Evolutionary conservation across 768 basidiomycete genomes (phyloP), one percentile per base, ranked within the genome.

Genomic region (Nevesoporus exiguus): DNA sequence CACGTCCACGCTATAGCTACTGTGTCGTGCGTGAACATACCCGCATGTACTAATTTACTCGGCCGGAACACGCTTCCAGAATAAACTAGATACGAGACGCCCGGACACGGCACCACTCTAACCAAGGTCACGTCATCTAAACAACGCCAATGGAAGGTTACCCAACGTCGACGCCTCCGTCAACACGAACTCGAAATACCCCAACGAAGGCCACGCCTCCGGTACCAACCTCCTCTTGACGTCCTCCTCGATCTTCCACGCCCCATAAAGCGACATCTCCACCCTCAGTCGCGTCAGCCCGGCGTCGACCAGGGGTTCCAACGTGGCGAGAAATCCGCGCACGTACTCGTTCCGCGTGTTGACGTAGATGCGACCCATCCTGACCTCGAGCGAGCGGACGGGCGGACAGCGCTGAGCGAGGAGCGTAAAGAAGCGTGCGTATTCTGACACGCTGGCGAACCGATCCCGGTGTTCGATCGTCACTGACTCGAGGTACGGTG

Each of bases 241-340:
- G 22, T 42, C 51, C 37, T 59, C 52, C 19, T 45, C 52, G 10
- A n/a, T n/a, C n/a, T n/a, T n/a, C n/a, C n/a, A n/a, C n/a, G n/a
- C n/a, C n/a, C n/a, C n/a, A n/a, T n/a, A n/a, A n/a, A n/a, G n/a
- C n/a, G n/a, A n/a, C n/a, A n/a, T n/a, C n/a, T n/a, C n/a, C n/a
- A n/a, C n/a, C n/a, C 7, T 47, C 25, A 60, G 36, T 24, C 25
- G 47, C 11, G 11, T 21, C 33, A 60, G 25, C 29, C 58, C 56
- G 11, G 31, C 51, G 13, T 39, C 2, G 5, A 58, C 42, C 29
- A 58, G 41, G 17, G 56, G 49, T 22, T 54, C 52, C 25, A 60
- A 27, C 7, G 40, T 19, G 2, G 30, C 45, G 10, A 60, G 49
- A 24, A 60, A 58, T n/a, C 46, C 36, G 13, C 41, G 34, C 5